Base-by-base conservation (phyloP, 2,329 filamentous ascomycete species). In the Amauroascus verrucosus region DNA sequence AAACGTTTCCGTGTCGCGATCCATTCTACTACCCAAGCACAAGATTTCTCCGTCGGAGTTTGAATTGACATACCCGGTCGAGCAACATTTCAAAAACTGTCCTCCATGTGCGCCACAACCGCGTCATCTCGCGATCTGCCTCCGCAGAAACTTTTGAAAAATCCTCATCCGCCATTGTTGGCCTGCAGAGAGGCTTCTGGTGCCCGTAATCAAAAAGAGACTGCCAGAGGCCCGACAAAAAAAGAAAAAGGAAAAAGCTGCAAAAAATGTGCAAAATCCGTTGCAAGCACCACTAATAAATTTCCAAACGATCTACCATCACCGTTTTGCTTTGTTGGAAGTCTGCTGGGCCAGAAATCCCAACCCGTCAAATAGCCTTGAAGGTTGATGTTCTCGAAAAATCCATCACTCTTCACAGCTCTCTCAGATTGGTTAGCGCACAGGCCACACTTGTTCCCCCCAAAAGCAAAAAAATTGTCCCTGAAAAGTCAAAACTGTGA, bases 41-140 rank as follows among this genome's bases (percentile, higher is more conserved):
- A 13, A 4, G 9, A 26, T 4, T 26, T 43, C 14, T 24, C 38
- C 9, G 20, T 30, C 14, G 26, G 7, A n/a, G 5, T 16, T 30
- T 32, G 35, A 44, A 56, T 62, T 35, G 45, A 44, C 85, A 64
- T 80, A 95, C 90, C 69, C 91, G 77, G 70, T 97, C 93, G 57
- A 80, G 77, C 62, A 93, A 85, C 91, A 98, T 95, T 77, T 98
- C 88, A 71, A 95, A 88, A 47, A 89, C 83, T 7, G 93, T 98
- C 71, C 83, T 83, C 82, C 88, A 94, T 63, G 90, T 88, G 70
- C 91, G 86, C 91, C 93, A 98, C 62, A 96, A 81, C 67, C 86
- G 83, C 59, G 81, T 77, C 64, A 70, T 69, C 60, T 72, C 68
- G 59, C 65, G 66, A 55, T 69, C 65, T 53, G 68, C 67, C 33